Percentiles rank a stretch among this genome's conserved stretches.
These are phyloP conservation scores for Gigaspora rosea DNA, from an alignment of 192 early-diverging fungal genomes.

Conservation along the genomic window DNA sequence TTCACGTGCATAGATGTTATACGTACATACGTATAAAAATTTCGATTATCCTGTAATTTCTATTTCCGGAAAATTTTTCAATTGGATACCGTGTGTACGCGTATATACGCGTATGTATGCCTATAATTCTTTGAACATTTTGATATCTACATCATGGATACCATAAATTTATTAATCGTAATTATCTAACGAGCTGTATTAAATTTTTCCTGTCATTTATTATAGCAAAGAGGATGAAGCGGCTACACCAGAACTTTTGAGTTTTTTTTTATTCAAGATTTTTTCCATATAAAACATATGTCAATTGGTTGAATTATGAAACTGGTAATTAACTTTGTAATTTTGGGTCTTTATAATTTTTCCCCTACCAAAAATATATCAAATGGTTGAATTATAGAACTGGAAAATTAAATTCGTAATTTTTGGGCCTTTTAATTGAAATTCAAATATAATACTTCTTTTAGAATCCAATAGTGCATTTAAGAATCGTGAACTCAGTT, in stretches of 20 bases:
- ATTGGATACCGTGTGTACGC: no score
- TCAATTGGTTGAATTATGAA: conserved; percentile 85
- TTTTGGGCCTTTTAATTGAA: neutral
- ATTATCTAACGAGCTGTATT: no score
- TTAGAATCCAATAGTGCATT: conserved; percentile 70
- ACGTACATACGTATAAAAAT: no score
- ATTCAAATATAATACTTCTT: conserved; percentile 17
- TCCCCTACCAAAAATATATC: conserved; percentile 61
- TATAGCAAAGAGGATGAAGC: neutral
- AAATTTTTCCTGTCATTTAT: neutral
- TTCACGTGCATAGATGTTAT: no score
- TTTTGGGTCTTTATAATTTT: neutral
- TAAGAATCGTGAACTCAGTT: conserved; percentile 90
- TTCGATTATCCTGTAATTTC: no score
- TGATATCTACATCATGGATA: no score
- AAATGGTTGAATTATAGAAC: conserved; percentile 84
- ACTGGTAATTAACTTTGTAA: conserved; percentile 41
- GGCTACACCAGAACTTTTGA: conserved; percentile 41
- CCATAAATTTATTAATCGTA: no score
- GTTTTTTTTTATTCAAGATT: conserved; percentile 81
- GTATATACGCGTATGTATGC: no score
- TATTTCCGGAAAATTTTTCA: no score
- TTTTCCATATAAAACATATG: conserved; percentile 84
- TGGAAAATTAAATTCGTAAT: conserved; percentile 40
- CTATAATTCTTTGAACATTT: no score